A percentile compares a stretch with the other conserved stretches of the same genome.
Evolutionary conservation across 768 basidiomycete genomes (phyloP).

Genomic region (Lactarius sp.): DNA sequence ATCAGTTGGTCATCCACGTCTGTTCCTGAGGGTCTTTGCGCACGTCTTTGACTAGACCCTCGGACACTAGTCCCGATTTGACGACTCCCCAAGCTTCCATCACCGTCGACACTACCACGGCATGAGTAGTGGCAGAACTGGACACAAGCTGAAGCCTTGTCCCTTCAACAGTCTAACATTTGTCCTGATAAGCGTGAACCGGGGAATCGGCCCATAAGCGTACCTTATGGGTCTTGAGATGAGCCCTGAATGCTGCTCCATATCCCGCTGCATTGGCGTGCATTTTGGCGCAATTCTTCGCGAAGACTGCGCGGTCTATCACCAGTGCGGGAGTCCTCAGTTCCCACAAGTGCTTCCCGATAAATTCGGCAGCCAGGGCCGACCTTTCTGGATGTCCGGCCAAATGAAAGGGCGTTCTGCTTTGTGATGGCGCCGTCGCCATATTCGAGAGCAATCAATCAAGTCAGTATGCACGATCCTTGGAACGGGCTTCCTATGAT

Average conservation of each 20-base stretch:
- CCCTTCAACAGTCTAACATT: conserved; percentile 63
- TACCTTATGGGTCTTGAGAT: conserved; percentile 84
- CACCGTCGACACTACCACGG: conserved; percentile 76
- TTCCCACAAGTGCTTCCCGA: conserved; percentile 48
- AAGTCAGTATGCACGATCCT: neutral
- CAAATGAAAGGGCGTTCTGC: conserved; percentile 42
- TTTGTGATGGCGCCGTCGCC: conserved; percentile 37
- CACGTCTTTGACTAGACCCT: conserved; percentile 71
- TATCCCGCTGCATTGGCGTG: conserved; percentile 58
- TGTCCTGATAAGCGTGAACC: neutral
- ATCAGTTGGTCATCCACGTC: conserved; percentile 10
- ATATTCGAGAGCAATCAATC: conserved; percentile 9
- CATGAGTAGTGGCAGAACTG: conserved; percentile 45
- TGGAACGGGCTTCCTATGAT: neutral
- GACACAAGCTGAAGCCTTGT: conserved; percentile 63
- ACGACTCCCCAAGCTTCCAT: conserved; percentile 79
- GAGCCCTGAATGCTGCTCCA: conserved; percentile 71
- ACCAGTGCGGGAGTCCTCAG: conserved; percentile 75
- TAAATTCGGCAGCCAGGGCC: conserved; percentile 48
- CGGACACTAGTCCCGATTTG: conserved; percentile 58
- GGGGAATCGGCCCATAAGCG: neutral
- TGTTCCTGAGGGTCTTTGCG: neutral
- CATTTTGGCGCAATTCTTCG: conserved; percentile 70
- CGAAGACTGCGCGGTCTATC: conserved; percentile 69
- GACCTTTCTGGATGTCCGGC: conserved; percentile 43